A percentile compares a stretch with the other conserved stretches of the same genome.
Conservation (phyloP, 1,284 basidiomycete species). For the Leucoagaricus sp. region DNA sequence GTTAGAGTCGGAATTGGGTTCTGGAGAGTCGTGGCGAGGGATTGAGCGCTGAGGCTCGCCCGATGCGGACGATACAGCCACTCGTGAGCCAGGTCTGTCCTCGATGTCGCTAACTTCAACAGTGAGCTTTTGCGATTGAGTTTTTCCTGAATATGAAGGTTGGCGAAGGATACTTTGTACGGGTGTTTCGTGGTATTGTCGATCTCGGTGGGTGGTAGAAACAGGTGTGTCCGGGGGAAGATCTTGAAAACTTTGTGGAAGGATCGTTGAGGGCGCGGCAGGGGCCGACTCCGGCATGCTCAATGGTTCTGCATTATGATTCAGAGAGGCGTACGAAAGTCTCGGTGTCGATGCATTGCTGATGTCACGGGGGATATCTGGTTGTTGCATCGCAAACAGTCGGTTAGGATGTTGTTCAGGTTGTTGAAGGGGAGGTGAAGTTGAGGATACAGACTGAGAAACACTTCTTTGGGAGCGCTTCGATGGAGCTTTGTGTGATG, state of each 20-base stretch:
- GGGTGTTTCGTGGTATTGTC: neutral
- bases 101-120: neutral
- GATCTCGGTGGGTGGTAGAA: neutral
- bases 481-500: neutral
- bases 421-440: neutral
- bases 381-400: neutral
- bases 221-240: neutral
- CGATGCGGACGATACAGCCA: neutral
- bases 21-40: conserved; percentile 5
- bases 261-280: neutral
- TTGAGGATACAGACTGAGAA: neutral
- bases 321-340: conserved; percentile 1
- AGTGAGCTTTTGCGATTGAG: neutral
- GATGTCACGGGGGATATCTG: neutral
- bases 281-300: neutral
- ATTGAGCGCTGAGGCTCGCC: neutral
- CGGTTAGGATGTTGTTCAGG: neutral
- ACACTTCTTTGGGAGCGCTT: neutral
- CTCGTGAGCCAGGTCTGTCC: neutral
- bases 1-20: neutral
- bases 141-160: neutral
- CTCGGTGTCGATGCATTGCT: neutral
- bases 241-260: neutral
- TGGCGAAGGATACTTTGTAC: neutral
- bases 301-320: neutral